phyloP scores from a whole-genome alignment of 225 moss, liverwort and hornwort species.

The Asterella californica region DNA sequence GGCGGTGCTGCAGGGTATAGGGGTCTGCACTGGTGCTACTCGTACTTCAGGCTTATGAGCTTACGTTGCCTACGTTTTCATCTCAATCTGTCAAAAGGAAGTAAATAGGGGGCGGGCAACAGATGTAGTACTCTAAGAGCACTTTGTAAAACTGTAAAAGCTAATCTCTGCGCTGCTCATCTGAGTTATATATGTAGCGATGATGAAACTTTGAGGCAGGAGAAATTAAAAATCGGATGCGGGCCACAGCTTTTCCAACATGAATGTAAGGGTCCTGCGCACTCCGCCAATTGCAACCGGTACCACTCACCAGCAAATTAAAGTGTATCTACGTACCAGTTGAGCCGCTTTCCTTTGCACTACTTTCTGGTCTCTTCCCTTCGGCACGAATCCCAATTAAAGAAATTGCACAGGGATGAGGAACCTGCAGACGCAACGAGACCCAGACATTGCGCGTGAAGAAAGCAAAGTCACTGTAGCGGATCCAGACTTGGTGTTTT shows the following conservation, averaged over 20 bases:
- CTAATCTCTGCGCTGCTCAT: neutral
- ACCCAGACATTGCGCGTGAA: conserved; percentile 5
- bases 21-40: neutral
- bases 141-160: conserved; percentile 6
- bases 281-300: neutral
- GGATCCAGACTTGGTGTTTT: neutral
- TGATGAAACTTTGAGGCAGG: neutral
- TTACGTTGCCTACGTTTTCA: conserved; percentile 1
- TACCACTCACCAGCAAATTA: neutral
- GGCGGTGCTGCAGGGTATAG: neutral
- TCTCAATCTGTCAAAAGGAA: neutral
- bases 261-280: conserved; percentile 10
- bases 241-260: conserved; percentile 1
- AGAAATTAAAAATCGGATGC: neutral
- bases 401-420: neutral
- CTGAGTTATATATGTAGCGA: conserved; percentile 6
- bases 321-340: neutral
- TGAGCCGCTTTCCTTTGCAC: neutral
- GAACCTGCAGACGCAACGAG: conserved; percentile 4
- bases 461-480: neutral
- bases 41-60: neutral
- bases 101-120: conserved; percentile 12
- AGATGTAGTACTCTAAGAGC: neutral
- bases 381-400: conserved; percentile 5
- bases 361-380: neutral